phyloP scores from a whole-genome alignment of 2,329 filamentous ascomycete genomes.

The Aspergillus viridinutans region DNA sequence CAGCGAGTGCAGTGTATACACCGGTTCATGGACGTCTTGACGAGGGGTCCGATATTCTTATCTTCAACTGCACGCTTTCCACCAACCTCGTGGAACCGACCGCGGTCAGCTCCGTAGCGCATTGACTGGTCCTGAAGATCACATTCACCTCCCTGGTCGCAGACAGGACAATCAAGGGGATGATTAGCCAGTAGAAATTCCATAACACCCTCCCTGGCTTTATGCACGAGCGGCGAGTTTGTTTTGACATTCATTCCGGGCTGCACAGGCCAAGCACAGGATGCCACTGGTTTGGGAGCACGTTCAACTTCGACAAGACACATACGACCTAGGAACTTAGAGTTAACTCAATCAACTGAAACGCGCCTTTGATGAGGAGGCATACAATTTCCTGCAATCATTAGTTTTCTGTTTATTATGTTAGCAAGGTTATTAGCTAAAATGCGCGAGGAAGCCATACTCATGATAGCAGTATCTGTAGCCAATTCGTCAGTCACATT shows the following conservation, averaged over 20 bases:
- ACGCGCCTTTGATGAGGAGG: neutral
- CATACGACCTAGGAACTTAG: constrained; percentile 63
- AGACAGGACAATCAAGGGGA: constrained; percentile 92
- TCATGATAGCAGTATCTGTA: constrained; percentile 97
- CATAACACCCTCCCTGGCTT: constrained; percentile 98
- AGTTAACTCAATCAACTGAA: neutral
- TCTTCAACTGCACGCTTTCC: constrained; percentile 98
- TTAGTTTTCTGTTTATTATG: constrained; percentile 67
- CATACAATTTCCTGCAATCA: constrained; percentile 94
- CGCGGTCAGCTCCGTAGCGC: constrained; percentile 93
- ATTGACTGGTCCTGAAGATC: constrained; percentile 99
- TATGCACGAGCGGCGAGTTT: constrained; percentile 91
- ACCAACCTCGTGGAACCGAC: constrained; percentile 90
- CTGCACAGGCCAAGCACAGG: constrained; percentile 97
- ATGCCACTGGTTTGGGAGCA: constrained; percentile 94
- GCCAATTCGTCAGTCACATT: constrained; percentile 27
- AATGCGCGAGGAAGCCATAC: constrained; percentile 51
- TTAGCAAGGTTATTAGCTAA: constrained; percentile 19
- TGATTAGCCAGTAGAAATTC: constrained; percentile 97
- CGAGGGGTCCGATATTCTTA: constrained; percentile 96
- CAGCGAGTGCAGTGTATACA: constrained; percentile 99
- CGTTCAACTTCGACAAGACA: constrained; percentile 97
- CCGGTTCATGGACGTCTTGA: constrained; percentile 99
- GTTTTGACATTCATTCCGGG: constrained; percentile 99
- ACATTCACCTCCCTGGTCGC: constrained; percentile 98